Conservation (phyloP, 345 rosid genomes). For the Dipteronia dyeriana region DNA sequence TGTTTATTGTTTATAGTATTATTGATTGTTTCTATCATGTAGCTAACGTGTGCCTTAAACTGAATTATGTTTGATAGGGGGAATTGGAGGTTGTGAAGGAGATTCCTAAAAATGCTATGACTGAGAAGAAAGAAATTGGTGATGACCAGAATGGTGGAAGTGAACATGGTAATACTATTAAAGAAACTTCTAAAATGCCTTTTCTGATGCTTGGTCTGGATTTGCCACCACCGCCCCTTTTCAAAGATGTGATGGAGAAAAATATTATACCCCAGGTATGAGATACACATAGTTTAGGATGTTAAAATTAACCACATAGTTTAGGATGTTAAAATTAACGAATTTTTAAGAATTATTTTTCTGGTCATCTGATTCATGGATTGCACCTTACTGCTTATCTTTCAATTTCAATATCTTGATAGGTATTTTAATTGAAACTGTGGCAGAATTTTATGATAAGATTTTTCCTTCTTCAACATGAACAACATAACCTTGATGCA, state of each 20-base stretch:
- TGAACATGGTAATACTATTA: constrained; percentile 26
- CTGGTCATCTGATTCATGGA: background rate
- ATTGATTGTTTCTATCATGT: background rate
- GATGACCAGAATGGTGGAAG: constrained; percentile 40
- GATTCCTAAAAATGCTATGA: constrained; percentile 51
- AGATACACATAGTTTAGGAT: background rate
- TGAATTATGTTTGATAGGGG: constrained; percentile 47
- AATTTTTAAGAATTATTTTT: background rate
- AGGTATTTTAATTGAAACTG: background rate
- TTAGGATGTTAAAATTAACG: background rate
- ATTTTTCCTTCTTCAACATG: background rate
- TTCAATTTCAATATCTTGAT: background rate
- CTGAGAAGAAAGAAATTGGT: constrained; percentile 46
- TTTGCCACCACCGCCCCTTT: constrained; percentile 97
- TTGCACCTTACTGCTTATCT: background rate
- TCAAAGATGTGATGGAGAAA: constrained; percentile 98
- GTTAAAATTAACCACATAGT: background rate
- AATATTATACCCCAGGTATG: constrained; percentile 96
- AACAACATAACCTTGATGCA: background rate
- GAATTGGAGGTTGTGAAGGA: constrained; percentile 88
- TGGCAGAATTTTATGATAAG: background rate
- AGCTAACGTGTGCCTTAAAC: constrained; percentile 13
- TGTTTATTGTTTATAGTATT: background rate
- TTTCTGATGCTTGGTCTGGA: constrained; percentile 97
- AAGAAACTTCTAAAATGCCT: constrained; percentile 80